These are phyloP conservation scores for Lactarius sanguifluus DNA, from an alignment of 768 basidiomycete genomes.

Conservation along the genomic window DNA sequence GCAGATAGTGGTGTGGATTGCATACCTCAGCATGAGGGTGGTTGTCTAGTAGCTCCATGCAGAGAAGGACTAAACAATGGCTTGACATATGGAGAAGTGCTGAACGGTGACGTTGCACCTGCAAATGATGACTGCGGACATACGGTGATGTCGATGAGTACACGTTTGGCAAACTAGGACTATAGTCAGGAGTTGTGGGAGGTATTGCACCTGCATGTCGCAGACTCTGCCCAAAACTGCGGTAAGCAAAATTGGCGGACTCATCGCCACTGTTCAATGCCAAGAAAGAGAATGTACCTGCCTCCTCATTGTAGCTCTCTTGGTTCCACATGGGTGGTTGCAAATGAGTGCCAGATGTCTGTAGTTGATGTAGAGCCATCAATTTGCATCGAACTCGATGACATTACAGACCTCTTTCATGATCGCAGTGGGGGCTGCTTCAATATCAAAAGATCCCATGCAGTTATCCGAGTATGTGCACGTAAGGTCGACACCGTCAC, in stretches of 20 bases:
- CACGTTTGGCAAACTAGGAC: constrained; percentile 85
- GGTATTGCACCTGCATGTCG: constrained; percentile 84
- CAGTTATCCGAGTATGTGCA: constrained; percentile 97
- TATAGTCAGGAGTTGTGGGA: constrained; percentile 83
- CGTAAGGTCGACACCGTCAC: constrained; percentile 90
- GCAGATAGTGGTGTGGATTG: too few species aligned
- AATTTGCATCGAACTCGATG: constrained; percentile 69
- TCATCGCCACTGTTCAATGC: constrained; percentile 83
- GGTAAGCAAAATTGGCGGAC: constrained; percentile 67
- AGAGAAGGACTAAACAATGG: too few species aligned
- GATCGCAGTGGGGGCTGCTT: constrained; percentile 92
- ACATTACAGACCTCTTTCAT: constrained; percentile 92
- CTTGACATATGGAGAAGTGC: constrained; percentile 72
- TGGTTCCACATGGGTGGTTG: constrained; percentile 78
- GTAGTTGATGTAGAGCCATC: constrained; percentile 99
- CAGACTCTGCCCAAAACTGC: constrained; percentile 81
- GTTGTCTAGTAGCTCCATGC: too few species aligned
- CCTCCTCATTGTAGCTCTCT: constrained; percentile 76
- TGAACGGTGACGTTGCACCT: constrained; percentile 81
- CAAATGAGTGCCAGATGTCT: constrained; percentile 95
- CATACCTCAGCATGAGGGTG: too few species aligned
- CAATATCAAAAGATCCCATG: constrained; percentile 94
- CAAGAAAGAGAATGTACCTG: constrained; percentile 91
- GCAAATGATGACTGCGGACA: constrained; percentile 82
- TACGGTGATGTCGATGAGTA: constrained; percentile 92